Evolutionary conservation across 2,329 filamentous ascomycete genomes (phyloP), one percentile per base, ranked within the genome.

Genomic region (Beauveria sp.): DNA sequence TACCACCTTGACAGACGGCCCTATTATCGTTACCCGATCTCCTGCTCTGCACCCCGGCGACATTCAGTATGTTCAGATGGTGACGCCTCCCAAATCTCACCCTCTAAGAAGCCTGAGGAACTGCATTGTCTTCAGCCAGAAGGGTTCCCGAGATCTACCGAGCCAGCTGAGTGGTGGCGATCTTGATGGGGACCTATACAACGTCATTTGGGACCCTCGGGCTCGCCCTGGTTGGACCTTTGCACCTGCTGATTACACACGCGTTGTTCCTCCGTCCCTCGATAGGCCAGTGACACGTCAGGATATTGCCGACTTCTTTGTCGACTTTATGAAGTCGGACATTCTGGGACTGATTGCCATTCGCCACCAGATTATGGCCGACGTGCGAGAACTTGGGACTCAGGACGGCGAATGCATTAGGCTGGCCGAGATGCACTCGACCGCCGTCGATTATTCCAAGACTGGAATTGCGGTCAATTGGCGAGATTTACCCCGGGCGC

Each of bases 11-110:
- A 62, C 69, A 0, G 67, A 73, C 2, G 76, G 80, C 0, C 65
- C 69, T 0, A 74, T 92, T 4, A 73, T 91, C 0, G 80, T 96
- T 24, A 92, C 90, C 0, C 82, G 91, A 20, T 89, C 88, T 1
- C 91, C 91, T 0, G 90, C 90, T 0, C 77, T 96, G 50, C 89
- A 96, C 68, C 89, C 90, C 0, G 91, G 91, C 0, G 91, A 96
- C 68, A 80, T 96, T 2, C 90, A 93, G 69, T 54, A 84, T 1
- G 88, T 82, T 0, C 71, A 70, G 2, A 88, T 88, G 10, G 79
- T 86, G 1, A 80, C 87, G 0, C 88, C 89, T 1, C 81, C 83
- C 0, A 28, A 62, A 0, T 73, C 75, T 0, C 90, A 88, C 16
- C 84, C 89, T 0, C 77, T 96, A 1, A 74, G 75, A 2, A 69